phyloP scores from a whole-genome alignment of 495 filamentous ascomycete species.

The Parmelia sp. region DNA sequence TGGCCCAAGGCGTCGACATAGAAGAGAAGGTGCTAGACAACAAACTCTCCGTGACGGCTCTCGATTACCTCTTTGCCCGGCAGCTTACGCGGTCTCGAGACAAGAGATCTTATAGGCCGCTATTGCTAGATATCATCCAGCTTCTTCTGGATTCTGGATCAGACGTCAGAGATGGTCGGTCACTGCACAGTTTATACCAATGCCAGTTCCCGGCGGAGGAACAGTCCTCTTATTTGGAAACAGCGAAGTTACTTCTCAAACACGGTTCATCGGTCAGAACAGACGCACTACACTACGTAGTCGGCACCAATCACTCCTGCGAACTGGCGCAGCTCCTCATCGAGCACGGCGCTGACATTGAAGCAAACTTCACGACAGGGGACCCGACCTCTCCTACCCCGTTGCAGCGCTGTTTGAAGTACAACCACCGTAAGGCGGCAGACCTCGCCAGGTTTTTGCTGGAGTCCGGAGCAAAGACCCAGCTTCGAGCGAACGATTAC shows the following conservation, averaged over 20 bases:
- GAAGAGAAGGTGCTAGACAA: slow-evolving; percentile 10
- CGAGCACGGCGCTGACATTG: slow-evolving; percentile 11
- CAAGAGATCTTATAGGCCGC: slow-evolving; percentile 4
- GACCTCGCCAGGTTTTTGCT: slow-evolving; percentile 4
- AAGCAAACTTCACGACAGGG: neutral
- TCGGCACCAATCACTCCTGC: slow-evolving; percentile 12
- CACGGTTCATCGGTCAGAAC: slow-evolving; percentile 9
- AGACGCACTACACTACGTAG: slow-evolving; percentile 10
- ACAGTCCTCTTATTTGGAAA: slow-evolving; percentile 1
- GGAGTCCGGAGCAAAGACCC: slow-evolving; percentile 7
- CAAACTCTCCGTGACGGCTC: slow-evolving; percentile 8
- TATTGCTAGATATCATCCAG: slow-evolving; percentile 4
- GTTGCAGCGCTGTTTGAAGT: slow-evolving; percentile 4
- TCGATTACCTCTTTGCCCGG: slow-evolving; percentile 13
- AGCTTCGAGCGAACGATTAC: slow-evolving; percentile 6
- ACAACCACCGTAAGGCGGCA: slow-evolving; percentile 12
- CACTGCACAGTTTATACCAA: slow-evolving; percentile 8
- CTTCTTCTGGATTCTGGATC: slow-evolving; percentile 8
- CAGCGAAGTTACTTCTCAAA: slow-evolving; percentile 8
- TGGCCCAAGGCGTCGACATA: neutral
- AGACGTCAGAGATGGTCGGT: slow-evolving; percentile 1
- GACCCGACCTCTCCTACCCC: neutral
- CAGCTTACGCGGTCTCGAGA: slow-evolving; percentile 5
- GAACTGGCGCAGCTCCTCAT: slow-evolving; percentile 10
- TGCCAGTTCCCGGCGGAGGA: slow-evolving; percentile 12